These are phyloP conservation scores for Colletotrichum sidae DNA, from an alignment of 2,329 filamentous ascomycete genomes.

Conservation along the genomic window DNA sequence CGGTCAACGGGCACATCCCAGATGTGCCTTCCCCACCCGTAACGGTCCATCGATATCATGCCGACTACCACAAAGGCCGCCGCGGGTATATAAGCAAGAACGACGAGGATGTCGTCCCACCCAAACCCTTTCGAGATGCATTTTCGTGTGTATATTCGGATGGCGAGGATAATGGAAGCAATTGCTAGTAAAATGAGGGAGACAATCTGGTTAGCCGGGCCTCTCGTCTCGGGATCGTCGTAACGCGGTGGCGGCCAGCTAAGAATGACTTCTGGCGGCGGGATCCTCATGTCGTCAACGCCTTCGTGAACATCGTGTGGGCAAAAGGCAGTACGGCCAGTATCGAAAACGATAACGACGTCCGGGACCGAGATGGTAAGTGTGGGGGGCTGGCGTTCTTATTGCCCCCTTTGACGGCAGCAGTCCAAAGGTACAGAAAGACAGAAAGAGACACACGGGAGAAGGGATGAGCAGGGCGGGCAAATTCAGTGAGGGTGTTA, in stretches of 20 bases:
- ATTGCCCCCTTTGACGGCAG: constrained; percentile 1
- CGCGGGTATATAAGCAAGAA: constrained; percentile 51
- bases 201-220: constrained; percentile 44
- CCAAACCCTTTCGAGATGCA: constrained; percentile 49
- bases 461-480: constrained; percentile 18
- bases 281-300: constrained; percentile 38
- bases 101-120: constrained; percentile 51
- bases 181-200: constrained; percentile 43
- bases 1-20: constrained; percentile 46
- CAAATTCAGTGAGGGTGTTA: constrained; percentile 23
- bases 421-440: neutral
- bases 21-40: constrained; percentile 48
- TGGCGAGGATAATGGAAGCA: constrained; percentile 45
- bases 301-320: constrained; percentile 25
- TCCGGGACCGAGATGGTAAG: neutral
- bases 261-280: constrained; percentile 38
- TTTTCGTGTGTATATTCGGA: constrained; percentile 51
- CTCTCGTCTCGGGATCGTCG: constrained; percentile 46
- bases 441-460: constrained; percentile 9
- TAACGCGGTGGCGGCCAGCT: constrained; percentile 49
- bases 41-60: constrained; percentile 41
- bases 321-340: neutral
- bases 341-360: neutral
- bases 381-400: constrained; percentile 15
- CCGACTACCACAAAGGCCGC: constrained; percentile 46